phyloP scores from a whole-genome alignment of 1,284 basidiomycete species.

The Heliocybe sulcata region DNA sequence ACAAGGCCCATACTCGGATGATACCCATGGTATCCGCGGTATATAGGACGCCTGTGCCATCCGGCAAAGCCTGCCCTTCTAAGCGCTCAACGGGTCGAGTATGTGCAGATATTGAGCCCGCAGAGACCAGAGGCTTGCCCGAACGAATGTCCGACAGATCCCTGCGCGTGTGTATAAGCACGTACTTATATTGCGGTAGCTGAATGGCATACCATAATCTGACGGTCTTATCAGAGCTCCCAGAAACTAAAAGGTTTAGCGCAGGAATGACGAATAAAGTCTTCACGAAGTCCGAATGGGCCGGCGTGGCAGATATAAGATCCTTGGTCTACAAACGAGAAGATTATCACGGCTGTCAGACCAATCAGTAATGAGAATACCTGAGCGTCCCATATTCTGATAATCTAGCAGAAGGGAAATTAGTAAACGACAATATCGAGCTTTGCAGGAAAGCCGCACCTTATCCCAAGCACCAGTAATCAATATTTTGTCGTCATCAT shows the following conservation, averaged over 20 bases:
- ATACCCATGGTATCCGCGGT: conserved; percentile 86
- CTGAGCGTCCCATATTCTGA: conserved; percentile 75
- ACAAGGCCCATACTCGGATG: conserved; percentile 70
- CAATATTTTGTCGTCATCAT: conserved; percentile 44
- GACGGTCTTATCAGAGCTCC: conserved; percentile 86
- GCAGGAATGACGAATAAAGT: conserved; percentile 62
- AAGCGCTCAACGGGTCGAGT: conserved; percentile 65
- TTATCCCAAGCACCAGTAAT: conserved; percentile 92
- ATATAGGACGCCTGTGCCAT: conserved; percentile 47
- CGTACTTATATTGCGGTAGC: neutral
- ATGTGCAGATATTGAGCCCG: conserved; percentile 68
- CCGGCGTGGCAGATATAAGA: conserved; percentile 63
- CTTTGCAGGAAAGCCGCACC: conserved; percentile 30
- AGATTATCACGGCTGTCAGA: neutral
- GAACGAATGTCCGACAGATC: conserved; percentile 42
- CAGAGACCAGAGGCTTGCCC: conserved; percentile 38
- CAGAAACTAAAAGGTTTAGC: conserved; percentile 69
- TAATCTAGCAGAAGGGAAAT: conserved; percentile 39
- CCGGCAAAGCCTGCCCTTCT: conserved; percentile 37
- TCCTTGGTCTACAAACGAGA: conserved; percentile 48
- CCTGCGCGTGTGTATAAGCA: conserved; percentile 30
- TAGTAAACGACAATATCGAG: conserved; percentile 12
- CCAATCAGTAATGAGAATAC: conserved; percentile 31
- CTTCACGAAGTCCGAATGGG: conserved; percentile 87
- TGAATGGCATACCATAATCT: conserved; percentile 66